Percentiles rank a stretch among this genome's conserved stretches.
Conservation (phyloP, 257 asterid genomes). For the Fraxinus cuspidata region DNA sequence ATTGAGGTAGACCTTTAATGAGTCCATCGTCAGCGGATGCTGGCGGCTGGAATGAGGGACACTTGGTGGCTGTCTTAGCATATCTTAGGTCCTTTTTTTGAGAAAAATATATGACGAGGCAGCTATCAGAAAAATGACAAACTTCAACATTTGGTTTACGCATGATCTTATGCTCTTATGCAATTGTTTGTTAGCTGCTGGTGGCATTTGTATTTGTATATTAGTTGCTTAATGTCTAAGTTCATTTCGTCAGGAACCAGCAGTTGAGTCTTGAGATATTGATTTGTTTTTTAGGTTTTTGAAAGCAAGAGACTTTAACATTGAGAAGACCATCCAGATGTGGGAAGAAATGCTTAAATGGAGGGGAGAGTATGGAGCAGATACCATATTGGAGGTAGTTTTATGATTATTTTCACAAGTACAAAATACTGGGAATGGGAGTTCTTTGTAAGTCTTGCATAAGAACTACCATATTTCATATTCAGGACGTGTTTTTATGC, state of each 20-base stretch:
- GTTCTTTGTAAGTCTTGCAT: constrained; percentile 8
- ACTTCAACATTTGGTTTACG: not conserved
- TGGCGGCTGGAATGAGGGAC: constrained; percentile 7
- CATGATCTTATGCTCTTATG: not conserved
- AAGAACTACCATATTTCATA: constrained; percentile 4
- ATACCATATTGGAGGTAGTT: constrained; percentile 83
- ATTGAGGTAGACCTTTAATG: not conserved
- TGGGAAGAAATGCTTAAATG: constrained; percentile 98
- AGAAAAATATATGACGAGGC: not conserved
- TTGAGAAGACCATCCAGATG: constrained; percentile 67
- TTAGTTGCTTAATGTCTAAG: constrained; percentile 18
- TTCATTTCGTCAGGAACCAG: constrained; percentile 5
- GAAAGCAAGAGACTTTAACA: constrained; percentile 82
- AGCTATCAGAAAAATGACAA: not conserved
- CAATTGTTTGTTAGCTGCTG: not conserved
- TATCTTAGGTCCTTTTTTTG: not conserved
- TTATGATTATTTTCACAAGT: not conserved
- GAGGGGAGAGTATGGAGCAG: constrained; percentile 85
- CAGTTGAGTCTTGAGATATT: constrained; percentile 21
- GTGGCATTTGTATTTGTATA: not conserved
- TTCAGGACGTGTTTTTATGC: constrained; percentile 18
- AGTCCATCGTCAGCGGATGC: not conserved
- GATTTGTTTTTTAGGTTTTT: constrained; percentile 55
- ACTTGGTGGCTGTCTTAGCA: constrained; percentile 3
- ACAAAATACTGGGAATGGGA: constrained; percentile 11